Evolutionary conservation across 169 alveolate species (phyloP).

Genomic region (Plasmodium gaboni): DNA sequence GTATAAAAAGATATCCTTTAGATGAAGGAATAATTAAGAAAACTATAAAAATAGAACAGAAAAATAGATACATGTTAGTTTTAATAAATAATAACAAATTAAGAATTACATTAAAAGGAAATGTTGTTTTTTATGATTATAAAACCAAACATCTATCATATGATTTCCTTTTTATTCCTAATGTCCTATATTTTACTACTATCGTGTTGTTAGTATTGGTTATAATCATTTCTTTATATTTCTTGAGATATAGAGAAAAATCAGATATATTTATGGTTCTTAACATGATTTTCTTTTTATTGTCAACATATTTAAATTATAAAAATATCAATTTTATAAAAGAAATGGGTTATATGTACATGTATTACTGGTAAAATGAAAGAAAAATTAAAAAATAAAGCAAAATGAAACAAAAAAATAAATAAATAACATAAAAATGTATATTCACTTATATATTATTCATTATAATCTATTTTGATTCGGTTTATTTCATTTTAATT

Average conservation of each 20-base stretch:
- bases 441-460: no score
- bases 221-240: conserved; percentile 16
- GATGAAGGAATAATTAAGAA: conserved; percentile 47
- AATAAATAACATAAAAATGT: no score
- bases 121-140: conserved; percentile 66
- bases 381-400: neutral
- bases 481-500: neutral
- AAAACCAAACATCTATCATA: conserved; percentile 64
- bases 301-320: conserved; percentile 60
- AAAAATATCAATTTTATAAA: conserved; percentile 58
- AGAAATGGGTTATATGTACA: conserved; percentile 59
- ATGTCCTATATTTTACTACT: conserved; percentile 29
- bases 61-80: conserved; percentile 69
- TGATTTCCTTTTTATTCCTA: conserved; percentile 57
- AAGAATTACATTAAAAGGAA: conserved; percentile 48
- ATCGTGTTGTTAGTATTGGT: conserved; percentile 17
- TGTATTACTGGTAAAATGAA: conserved; percentile 37
- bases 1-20: conserved; percentile 67
- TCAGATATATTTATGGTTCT: conserved; percentile 61
- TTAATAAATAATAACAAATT: conserved; percentile 53
- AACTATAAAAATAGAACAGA: conserved; percentile 46
- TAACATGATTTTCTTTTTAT: conserved; percentile 51
- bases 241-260: conserved; percentile 36
- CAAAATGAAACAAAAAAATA: no score
- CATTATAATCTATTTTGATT: no score